phyloP scores from a whole-genome alignment of 2,329 filamentous ascomycete genomes.

The Talaromyces marneffei region DNA sequence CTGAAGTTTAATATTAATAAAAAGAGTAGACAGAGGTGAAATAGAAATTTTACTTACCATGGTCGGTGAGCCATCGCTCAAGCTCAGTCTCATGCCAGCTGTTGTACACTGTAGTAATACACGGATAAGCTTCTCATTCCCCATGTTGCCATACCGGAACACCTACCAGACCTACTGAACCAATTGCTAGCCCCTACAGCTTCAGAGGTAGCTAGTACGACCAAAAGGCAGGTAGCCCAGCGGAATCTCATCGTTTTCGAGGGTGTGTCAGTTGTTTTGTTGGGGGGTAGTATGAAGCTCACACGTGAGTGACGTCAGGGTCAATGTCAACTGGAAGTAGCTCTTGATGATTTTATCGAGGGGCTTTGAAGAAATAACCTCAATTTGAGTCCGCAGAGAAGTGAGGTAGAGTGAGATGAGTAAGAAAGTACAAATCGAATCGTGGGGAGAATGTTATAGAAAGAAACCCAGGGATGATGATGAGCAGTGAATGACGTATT shows the following conservation, averaged over 20 bases:
- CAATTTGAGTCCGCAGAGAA: not conserved
- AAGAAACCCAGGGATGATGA: constrained; percentile 12
- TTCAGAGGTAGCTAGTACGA: constrained; percentile 63
- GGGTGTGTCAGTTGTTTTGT: not conserved
- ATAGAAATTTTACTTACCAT: constrained; percentile 42
- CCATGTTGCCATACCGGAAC: not conserved
- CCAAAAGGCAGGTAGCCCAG: constrained; percentile 61
- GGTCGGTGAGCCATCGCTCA: constrained; percentile 90
- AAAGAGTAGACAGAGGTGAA: no score
- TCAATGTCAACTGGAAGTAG: not conserved
- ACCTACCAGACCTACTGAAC: constrained; percentile 78
- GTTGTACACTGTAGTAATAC: constrained; percentile 67
- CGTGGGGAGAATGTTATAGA: not conserved
- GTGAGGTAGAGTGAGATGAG: not conserved
- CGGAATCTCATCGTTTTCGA: constrained; percentile 63
- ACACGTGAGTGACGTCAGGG: not conserved
- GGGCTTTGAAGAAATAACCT: no score
- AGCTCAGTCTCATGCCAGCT: constrained; percentile 99
- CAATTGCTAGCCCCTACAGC: constrained; percentile 68
- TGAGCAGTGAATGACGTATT: constrained; percentile 13
- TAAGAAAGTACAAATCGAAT: not conserved
- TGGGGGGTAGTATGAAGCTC: not conserved
- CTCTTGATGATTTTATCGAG: not conserved
- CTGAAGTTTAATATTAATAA: constrained; percentile 17
- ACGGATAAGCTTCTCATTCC: not conserved